Conservation (phyloP, 306 rosid species). For the Erythrophleum fordii region DNA sequence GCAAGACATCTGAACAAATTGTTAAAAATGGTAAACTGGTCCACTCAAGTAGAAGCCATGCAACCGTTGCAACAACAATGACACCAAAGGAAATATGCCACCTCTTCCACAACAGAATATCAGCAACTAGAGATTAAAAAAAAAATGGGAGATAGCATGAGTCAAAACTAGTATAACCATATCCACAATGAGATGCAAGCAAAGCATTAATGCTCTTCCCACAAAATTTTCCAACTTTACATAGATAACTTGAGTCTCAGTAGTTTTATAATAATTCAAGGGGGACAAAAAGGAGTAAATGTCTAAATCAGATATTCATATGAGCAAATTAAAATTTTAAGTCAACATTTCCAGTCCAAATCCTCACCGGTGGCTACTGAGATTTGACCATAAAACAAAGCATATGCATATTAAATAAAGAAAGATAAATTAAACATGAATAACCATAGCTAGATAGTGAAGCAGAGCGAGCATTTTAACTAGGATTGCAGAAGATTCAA, state of each 20-base stretch:
- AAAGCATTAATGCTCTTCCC: slow-evolving; percentile 10
- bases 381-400: neutral
- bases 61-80: slow-evolving; percentile 70
- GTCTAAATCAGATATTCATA: neutral
- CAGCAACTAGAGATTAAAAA: slow-evolving; percentile 60
- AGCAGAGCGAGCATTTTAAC: slow-evolving; percentile 1
- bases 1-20: slow-evolving; percentile 87
- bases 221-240: neutral
- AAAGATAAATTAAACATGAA: slow-evolving; percentile 21
- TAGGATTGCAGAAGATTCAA: slow-evolving; percentile 18
- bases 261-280: neutral
- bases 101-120: slow-evolving; percentile 81
- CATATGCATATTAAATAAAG: slow-evolving; percentile 10
- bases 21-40: slow-evolving; percentile 74
- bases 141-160: slow-evolving; percentile 24
- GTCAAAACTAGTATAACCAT: slow-evolving; percentile 12
- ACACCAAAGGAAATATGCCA: slow-evolving; percentile 68
- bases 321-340: neutral
- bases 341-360: slow-evolving; percentile 18
- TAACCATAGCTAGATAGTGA: neutral
- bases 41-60: slow-evolving; percentile 76
- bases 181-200: neutral
- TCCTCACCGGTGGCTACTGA: neutral
- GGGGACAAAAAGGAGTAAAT: neutral
- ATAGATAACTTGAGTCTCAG: slow-evolving; percentile 1